phyloP scores from a whole-genome alignment of 768 basidiomycete genomes.

The Tulasnella sp. region DNA sequence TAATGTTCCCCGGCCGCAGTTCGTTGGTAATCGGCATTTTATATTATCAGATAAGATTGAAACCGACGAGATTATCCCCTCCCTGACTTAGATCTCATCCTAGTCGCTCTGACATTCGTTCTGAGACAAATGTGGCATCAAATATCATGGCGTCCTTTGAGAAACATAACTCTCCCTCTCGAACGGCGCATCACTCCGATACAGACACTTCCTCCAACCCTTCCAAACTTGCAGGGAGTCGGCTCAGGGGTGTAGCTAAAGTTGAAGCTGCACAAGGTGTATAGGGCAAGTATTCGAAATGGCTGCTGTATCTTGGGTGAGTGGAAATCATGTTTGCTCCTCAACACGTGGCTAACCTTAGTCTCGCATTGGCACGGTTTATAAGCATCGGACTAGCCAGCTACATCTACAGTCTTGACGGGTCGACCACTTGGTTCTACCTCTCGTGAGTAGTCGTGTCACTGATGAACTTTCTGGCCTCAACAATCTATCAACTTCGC shows the following conservation, averaged over 20 bases:
- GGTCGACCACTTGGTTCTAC: conserved; percentile 7
- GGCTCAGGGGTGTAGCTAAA: conserved; percentile 9
- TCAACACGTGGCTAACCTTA: neutral
- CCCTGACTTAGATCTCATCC: neutral
- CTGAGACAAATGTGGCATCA: neutral
- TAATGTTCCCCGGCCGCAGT: too few relatives aligned
- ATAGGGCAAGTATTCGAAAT: conserved; percentile 44
- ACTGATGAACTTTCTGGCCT: neutral
- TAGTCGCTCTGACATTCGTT: neutral
- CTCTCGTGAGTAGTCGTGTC: neutral
- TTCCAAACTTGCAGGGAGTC: neutral
- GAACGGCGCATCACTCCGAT: neutral
- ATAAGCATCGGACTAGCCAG: neutral
- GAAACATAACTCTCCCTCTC: neutral
- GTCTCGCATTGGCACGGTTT: neutral
- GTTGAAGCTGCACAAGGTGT: conserved; percentile 41
- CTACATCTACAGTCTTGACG: conserved; percentile 11
- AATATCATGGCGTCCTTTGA: neutral
- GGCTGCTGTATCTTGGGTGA: conserved; percentile 52
- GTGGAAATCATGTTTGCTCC: conserved; percentile 8
- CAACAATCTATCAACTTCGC: too few relatives aligned
- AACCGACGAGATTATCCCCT: neutral
- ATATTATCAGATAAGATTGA: too few relatives aligned
- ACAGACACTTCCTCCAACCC: neutral
- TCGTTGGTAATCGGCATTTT: too few relatives aligned